Evolutionary conservation across 2,329 filamentous ascomycete species (phyloP).

Genomic region (Epichloe sp.): DNA sequence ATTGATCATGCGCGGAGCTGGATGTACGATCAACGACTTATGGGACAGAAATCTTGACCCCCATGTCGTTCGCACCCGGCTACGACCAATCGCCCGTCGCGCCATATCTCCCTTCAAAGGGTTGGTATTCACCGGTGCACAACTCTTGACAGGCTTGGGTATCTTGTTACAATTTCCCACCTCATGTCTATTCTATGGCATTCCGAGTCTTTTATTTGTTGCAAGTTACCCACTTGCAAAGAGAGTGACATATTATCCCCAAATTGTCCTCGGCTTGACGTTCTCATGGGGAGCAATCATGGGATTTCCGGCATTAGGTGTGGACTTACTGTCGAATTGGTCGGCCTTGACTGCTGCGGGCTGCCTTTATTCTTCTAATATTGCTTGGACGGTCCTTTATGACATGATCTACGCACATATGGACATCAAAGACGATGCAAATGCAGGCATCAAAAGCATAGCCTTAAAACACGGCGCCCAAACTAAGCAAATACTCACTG

Average conservation of each 20-base stretch:
- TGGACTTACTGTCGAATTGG: slow-evolving; percentile 55
- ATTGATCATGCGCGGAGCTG: slow-evolving; percentile 74
- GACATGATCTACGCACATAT: slow-evolving; percentile 93
- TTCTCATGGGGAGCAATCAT: slow-evolving; percentile 86
- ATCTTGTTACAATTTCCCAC: slow-evolving; percentile 65
- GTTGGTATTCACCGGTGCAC: slow-evolving; percentile 58
- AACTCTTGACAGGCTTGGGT: slow-evolving; percentile 60
- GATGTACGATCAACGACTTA: slow-evolving; percentile 81
- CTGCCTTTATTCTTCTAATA: slow-evolving; percentile 62
- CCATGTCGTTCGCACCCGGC: slow-evolving; percentile 60
- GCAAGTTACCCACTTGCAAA: slow-evolving; percentile 72
- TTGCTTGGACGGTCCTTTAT: slow-evolving; percentile 79
- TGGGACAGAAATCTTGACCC: slow-evolving; percentile 83
- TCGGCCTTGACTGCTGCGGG: slow-evolving; percentile 52
- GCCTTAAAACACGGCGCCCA: slow-evolving; percentile 65
- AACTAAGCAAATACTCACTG: slow-evolving; percentile 63
- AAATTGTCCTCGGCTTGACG: slow-evolving; percentile 68
- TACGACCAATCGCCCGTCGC: slow-evolving; percentile 68
- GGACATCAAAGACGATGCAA: slow-evolving; percentile 75
- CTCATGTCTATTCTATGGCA: slow-evolving; percentile 62
- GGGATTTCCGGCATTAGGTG: slow-evolving; percentile 71
- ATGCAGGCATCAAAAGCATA: slow-evolving; percentile 81
- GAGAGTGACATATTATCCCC: slow-evolving; percentile 76
- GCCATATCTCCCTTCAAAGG: slow-evolving; percentile 62
- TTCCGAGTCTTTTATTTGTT: slow-evolving; percentile 62